phyloP scores from a whole-genome alignment of 768 basidiomycete genomes.

The Leucosporidium yakuticum region DNA sequence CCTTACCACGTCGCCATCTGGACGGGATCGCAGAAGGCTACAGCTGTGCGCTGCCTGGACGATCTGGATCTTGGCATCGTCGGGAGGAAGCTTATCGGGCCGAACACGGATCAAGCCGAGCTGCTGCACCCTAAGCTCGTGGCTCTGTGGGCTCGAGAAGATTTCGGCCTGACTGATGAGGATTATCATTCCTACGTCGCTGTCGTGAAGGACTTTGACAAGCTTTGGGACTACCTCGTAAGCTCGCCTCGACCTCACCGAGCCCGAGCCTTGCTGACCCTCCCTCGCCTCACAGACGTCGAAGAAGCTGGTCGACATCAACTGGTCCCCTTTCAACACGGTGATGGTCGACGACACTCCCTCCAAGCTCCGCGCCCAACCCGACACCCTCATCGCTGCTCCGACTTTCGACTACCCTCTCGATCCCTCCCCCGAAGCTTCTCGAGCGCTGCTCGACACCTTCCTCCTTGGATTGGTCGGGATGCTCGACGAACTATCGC shows the following conservation, averaged over 20 bases:
- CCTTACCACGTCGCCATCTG: conserved; percentile 30
- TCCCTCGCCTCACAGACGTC: neutral
- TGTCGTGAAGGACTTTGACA: conserved; percentile 24
- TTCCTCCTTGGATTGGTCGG: conserved; percentile 28
- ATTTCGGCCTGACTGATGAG: conserved; percentile 13
- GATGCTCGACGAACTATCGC: conserved; percentile 13
- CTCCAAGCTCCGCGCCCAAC: conserved; percentile 27
- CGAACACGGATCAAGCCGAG: conserved; percentile 14
- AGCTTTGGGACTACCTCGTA: conserved; percentile 12
- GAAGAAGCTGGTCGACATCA: neutral
- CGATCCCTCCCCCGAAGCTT: neutral
- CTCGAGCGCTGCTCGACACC: conserved; percentile 9
- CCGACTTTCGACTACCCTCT: conserved; percentile 28
- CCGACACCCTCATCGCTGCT: conserved; percentile 18
- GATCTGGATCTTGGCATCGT: conserved; percentile 29
- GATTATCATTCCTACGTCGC: conserved; percentile 22
- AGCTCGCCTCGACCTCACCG: too few species aligned
- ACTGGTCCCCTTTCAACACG: conserved; percentile 6
- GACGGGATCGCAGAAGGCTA: conserved; percentile 20
- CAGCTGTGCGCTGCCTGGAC: conserved; percentile 22
- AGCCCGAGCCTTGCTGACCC: neutral
- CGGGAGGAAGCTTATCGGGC: conserved; percentile 10
- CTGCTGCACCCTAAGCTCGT: conserved; percentile 27
- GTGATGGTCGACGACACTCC: conserved; percentile 32
- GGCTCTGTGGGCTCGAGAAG: conserved; percentile 29